Evolutionary conservation across 768 basidiomycete genomes (phyloP).

Genomic region (Astraeus odoratus): DNA sequence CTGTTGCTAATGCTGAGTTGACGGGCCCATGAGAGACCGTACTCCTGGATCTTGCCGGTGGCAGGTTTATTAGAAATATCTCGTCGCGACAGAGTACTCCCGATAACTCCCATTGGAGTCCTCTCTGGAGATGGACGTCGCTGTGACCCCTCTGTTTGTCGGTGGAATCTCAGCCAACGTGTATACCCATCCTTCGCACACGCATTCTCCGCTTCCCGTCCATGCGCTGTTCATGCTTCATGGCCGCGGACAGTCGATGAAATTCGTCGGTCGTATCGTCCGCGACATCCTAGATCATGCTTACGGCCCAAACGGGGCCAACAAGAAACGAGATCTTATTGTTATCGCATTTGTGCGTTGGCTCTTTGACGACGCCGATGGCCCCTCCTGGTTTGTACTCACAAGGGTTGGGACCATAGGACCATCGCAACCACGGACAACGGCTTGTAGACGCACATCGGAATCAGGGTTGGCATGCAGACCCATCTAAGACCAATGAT

Average conservation of each 20-base stretch:
- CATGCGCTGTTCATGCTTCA: conserved; percentile 24
- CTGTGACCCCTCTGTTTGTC: conserved; percentile 12
- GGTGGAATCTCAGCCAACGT: conserved; percentile 23
- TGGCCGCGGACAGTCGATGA: conserved; percentile 15
- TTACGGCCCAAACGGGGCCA: conserved; percentile 7
- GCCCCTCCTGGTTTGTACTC: conserved; percentile 1
- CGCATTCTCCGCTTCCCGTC: conserved; percentile 16
- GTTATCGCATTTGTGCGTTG: conserved; percentile 22
- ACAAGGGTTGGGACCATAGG: conserved; percentile 10
- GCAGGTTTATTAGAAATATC: no score
- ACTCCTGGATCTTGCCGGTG: no score
- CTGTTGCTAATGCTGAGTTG: no score
- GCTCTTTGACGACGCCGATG: neutral
- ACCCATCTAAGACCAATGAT: conserved; percentile 18
- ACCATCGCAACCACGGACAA: conserved; percentile 27
- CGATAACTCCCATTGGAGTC: neutral
- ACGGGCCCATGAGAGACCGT: no score
- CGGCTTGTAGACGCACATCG: conserved; percentile 19
- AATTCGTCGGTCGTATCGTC: conserved; percentile 11
- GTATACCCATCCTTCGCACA: conserved; percentile 14
- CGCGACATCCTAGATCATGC: conserved; percentile 16
- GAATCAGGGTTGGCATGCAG: conserved; percentile 20
- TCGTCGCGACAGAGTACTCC: no score
- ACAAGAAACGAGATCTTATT: conserved; percentile 21
- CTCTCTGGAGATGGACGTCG: neutral